Conservation (phyloP, 1,284 basidiomycete genomes). For the Tausonia pullulans region DNA sequence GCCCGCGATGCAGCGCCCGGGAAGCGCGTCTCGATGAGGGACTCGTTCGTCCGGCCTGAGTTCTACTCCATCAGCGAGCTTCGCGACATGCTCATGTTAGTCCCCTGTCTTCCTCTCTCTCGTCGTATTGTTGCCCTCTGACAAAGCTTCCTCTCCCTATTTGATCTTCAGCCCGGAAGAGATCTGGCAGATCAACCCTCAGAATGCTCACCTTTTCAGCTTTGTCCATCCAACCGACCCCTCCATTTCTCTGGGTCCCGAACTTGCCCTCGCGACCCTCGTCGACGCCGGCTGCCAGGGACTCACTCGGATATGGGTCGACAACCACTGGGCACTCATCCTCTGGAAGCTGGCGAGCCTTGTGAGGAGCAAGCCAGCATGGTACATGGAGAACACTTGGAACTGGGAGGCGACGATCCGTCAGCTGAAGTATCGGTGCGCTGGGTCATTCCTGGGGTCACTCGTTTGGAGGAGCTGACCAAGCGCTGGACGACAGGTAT, state of each 20-base stretch:
- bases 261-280: slow-evolving; percentile 17
- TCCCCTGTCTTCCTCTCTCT: slow-evolving; percentile 11
- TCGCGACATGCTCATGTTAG: slow-evolving; percentile 52
- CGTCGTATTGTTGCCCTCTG: background rate
- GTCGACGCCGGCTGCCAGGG: slow-evolving; percentile 23
- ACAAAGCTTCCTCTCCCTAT: background rate
- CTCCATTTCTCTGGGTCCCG: too few relatives aligned
- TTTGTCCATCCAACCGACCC: too few relatives aligned
- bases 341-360: slow-evolving; percentile 90
- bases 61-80: slow-evolving; percentile 44
- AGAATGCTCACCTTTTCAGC: slow-evolving; percentile 53
- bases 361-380: slow-evolving; percentile 56
- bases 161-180: slow-evolving; percentile 34
- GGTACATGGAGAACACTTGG: slow-evolving; percentile 51
- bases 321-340: slow-evolving; percentile 83
- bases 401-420: slow-evolving; percentile 63
- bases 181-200: slow-evolving; percentile 48
- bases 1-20: slow-evolving; percentile 17
- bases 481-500: slow-evolving; percentile 47
- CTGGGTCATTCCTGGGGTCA: background rate
- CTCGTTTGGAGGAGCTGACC: background rate
- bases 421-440: slow-evolving; percentile 74
- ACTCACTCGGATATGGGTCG: slow-evolving; percentile 29
- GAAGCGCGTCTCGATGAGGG: slow-evolving; percentile 22
- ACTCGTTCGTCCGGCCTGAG: slow-evolving; percentile 44